Conservation (phyloP, 257 asterid species). For the Ehretia macrophylla region DNA sequence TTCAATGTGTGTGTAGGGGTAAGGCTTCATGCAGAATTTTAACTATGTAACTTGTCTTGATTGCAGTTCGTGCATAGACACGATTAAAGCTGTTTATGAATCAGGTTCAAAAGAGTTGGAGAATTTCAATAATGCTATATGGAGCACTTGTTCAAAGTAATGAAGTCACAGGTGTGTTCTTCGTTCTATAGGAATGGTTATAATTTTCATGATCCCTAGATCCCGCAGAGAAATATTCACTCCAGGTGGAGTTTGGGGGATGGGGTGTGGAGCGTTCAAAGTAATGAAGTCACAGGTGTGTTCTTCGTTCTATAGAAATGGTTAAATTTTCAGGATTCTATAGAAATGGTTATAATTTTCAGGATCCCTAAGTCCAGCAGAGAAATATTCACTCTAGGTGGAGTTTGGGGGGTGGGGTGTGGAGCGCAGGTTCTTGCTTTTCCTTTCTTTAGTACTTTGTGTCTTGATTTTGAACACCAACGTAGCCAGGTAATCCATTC, state of each 20-base stretch:
- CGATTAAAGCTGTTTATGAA: conserved; percentile 76
- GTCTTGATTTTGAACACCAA: too few relatives aligned
- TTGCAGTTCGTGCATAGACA: conserved; percentile 73
- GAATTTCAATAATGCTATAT: conserved; percentile 59
- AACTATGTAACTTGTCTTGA: neutral
- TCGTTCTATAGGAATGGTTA: neutral
- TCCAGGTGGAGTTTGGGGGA: too few relatives aligned
- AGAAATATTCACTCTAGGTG: too few relatives aligned
- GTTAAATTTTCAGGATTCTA: too few relatives aligned
- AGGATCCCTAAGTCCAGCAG: too few relatives aligned
- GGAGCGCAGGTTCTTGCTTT: too few relatives aligned
- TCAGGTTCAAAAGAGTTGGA: conserved; percentile 61
- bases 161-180: neutral
- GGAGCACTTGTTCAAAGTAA: conserved; percentile 33
- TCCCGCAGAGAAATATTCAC: too few relatives aligned
- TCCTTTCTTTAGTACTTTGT: too few relatives aligned
- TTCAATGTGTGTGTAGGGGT: neutral
- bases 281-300: conserved; percentile 9
- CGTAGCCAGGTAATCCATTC: too few relatives aligned
- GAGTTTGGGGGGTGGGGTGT: too few relatives aligned
- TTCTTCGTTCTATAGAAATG: neutral
- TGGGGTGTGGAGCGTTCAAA: conserved; percentile 40
- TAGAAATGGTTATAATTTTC: too few relatives aligned
- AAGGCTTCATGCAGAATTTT: neutral
- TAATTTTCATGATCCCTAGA: too few relatives aligned